phyloP scores from a whole-genome alignment of 2,329 filamentous ascomycete species.

The Sclerotinia borealis region DNA sequence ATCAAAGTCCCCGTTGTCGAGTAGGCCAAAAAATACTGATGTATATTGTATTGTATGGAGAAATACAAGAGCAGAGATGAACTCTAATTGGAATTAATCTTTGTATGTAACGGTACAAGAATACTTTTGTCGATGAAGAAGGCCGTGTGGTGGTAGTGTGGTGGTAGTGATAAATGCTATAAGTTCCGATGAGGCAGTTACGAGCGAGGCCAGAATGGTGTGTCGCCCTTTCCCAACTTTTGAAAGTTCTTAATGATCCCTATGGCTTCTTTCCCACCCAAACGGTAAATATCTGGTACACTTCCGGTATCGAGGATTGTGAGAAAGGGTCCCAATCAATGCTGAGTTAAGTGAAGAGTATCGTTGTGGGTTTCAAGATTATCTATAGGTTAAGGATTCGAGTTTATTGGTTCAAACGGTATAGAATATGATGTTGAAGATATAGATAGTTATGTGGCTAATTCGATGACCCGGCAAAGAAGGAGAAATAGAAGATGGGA shows the following conservation, averaged over 20 bases:
- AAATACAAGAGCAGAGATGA: not conserved
- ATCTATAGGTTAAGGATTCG: not conserved
- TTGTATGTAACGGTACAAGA: not conserved
- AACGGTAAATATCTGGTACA: constrained; percentile 1
- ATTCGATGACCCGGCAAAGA: not conserved
- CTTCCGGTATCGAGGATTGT: not conserved
- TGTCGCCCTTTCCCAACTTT: constrained; percentile 1
- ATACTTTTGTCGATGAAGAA: not conserved
- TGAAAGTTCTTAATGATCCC: not conserved
- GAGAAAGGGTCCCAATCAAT: constrained; percentile 3
- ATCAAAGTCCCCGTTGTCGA: not conserved
- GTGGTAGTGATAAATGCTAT: not conserved
- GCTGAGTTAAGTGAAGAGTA: not conserved
- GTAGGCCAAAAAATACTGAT: not conserved
- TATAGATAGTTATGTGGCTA: constrained; percentile 4
- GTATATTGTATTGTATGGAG: not conserved
- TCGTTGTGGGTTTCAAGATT: constrained; percentile 10
- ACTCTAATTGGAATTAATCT: not conserved
- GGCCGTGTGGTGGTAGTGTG: not conserved
- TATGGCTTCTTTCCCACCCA: constrained; percentile 1
- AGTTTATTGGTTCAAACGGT: not conserved
- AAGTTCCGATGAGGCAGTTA: constrained; percentile 2
- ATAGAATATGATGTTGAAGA: not conserved
- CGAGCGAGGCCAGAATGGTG: not conserved
- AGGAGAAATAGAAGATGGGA: constrained; percentile 8